Evolutionary conservation across 768 basidiomycete genomes (phyloP).

Genomic region (Boletus subcaerulescens): DNA sequence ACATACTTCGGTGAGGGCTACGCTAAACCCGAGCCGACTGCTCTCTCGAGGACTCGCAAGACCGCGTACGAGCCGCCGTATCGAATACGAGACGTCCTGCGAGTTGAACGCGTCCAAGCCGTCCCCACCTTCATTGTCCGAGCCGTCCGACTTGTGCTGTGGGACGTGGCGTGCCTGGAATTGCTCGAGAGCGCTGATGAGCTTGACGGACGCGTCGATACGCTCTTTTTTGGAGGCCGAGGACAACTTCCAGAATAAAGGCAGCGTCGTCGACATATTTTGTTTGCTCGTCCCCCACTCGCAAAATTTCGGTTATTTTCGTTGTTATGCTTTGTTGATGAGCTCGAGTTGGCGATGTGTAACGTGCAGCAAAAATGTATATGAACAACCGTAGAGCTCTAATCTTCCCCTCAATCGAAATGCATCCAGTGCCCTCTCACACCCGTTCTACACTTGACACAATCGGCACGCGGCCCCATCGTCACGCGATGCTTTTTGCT

Average conservation of each 20-base stretch:
- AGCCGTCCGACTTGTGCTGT: conserved; percentile 38
- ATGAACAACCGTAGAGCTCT: too few relatives aligned
- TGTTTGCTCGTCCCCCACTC: background rate
- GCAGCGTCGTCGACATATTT: conserved; percentile 82
- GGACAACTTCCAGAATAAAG: conserved; percentile 92
- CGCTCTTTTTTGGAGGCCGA: conserved; percentile 77
- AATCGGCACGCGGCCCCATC: conserved; percentile 71
- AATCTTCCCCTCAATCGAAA: conserved; percentile 39
- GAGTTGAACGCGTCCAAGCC: conserved; percentile 69
- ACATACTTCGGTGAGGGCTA: conserved; percentile 89
- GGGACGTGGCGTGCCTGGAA: conserved; percentile 72
- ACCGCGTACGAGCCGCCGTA: conserved; percentile 82
- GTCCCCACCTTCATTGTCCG: conserved; percentile 47
- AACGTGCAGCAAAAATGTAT: too few relatives aligned
- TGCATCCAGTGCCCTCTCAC: conserved; percentile 76
- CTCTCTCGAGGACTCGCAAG: conserved; percentile 91
- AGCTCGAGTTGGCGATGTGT: too few relatives aligned
- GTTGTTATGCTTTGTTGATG: conserved; percentile 29
- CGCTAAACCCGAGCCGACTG: conserved; percentile 92
- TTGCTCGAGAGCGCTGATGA: conserved; percentile 75
- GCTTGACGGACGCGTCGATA: conserved; percentile 80
- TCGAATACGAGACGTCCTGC: conserved; percentile 90
- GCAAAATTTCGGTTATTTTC: conserved; percentile 10
- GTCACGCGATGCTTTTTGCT: conserved; percentile 49
- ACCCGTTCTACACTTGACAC: conserved; percentile 60